A percentile compares a stretch with the other conserved stretches of the same genome.
Evolutionary conservation across 257 asterid species (phyloP).

Genomic region (Solanum sitiens): DNA sequence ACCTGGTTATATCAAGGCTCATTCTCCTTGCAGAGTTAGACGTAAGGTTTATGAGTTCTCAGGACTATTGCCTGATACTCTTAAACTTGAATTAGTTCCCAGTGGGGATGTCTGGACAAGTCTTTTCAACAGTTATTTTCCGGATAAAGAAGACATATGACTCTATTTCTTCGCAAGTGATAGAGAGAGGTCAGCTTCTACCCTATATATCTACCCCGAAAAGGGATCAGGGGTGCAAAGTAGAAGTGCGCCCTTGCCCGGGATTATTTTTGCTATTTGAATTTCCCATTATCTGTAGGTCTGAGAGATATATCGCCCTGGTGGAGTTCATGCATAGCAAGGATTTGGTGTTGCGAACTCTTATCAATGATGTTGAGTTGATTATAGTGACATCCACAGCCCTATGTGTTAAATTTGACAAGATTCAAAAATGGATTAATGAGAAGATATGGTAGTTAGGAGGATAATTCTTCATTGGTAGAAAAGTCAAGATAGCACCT

Average conservation of each 20-base stretch:
- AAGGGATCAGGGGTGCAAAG: not conserved
- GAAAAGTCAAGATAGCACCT: too few species aligned
- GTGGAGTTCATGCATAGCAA: constrained; percentile 20
- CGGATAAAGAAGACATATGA: too few species aligned
- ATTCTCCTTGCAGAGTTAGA: not conserved
- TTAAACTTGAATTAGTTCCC: not conserved
- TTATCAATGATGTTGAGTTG: constrained; percentile 45
- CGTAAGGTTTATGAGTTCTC: not conserved
- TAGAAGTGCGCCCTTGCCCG: not conserved
- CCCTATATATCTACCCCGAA: too few species aligned
- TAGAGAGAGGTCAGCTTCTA: too few species aligned
- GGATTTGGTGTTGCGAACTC: constrained; percentile 34
- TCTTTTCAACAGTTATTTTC: too few species aligned
- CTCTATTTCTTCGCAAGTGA: too few species aligned
- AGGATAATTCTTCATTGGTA: too few species aligned
- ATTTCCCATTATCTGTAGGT: constrained; percentile 12
- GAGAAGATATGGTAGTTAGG: too few species aligned
- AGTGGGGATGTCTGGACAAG: not conserved
- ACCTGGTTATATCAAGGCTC: too few species aligned
- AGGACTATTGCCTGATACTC: not conserved
- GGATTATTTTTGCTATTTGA: not conserved
- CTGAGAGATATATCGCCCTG: constrained; percentile 23
- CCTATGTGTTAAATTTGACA: too few species aligned
- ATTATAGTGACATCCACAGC: not conserved
- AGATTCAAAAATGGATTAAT: too few species aligned